Evolutionary conservation across 2,329 filamentous ascomycete species (phyloP).

Genomic region (Stagonosporopsis vannaccii): DNA sequence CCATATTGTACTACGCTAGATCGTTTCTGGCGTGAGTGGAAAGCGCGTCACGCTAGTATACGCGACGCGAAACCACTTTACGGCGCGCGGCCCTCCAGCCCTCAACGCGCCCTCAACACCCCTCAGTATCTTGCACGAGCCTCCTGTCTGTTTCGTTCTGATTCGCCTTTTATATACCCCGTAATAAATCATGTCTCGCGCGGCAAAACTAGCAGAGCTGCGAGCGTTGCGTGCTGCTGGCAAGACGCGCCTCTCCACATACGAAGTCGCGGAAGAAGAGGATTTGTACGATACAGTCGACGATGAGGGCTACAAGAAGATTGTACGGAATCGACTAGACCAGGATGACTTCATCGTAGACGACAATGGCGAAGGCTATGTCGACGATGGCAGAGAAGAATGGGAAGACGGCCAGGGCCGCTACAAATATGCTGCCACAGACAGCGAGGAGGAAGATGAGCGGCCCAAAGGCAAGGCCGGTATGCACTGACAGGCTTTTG

Average conservation of each 20-base stretch:
- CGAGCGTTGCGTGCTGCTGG: conserved; percentile 83
- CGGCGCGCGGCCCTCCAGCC: conserved; percentile 29
- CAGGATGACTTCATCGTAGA: conserved; percentile 98
- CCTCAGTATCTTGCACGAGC: conserved; percentile 16
- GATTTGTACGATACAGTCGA: conserved; percentile 95
- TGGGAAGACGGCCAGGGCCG: conserved; percentile 74
- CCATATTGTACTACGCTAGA: conserved; percentile 3
- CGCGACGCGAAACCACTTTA: conserved; percentile 23
- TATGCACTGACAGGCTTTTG: conserved; percentile 34
- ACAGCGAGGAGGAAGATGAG: conserved; percentile 78
- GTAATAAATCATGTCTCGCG: conserved; percentile 45
- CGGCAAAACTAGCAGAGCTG: conserved; percentile 71
- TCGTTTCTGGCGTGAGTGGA: conserved; percentile 12
- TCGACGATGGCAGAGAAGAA: conserved; percentile 88
- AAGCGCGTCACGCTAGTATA: conserved; percentile 27
- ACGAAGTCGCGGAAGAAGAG: conserved; percentile 83
- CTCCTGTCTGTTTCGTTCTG: conserved; percentile 24
- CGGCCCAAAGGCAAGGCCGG: conserved; percentile 66
- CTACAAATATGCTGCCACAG: conserved; percentile 67
- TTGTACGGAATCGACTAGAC: conserved; percentile 86
- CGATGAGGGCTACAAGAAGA: conserved; percentile 96
- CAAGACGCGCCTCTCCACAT: conserved; percentile 88
- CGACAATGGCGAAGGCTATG: conserved; percentile 96
- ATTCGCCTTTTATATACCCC: conserved; percentile 9
- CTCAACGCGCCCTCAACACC: conserved; percentile 31